phyloP scores from a whole-genome alignment of 2,329 filamentous ascomycete genomes.

The Curvularia lunata region DNA sequence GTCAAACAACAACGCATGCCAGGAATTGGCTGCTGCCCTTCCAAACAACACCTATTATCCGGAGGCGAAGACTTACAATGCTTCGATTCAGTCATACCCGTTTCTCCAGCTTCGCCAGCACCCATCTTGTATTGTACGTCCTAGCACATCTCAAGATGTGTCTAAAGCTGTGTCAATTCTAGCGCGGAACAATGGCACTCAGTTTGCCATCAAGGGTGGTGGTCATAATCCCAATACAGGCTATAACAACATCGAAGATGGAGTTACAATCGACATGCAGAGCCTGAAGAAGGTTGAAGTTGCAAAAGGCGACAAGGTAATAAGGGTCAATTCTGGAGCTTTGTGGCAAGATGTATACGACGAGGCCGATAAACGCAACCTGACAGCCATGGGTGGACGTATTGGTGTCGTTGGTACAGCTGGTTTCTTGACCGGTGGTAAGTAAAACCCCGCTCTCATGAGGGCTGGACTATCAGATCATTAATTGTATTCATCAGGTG shows the following conservation, averaged over 20 bases:
- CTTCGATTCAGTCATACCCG: constrained; percentile 31
- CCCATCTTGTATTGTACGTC: constrained; percentile 32
- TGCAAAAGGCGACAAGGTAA: constrained; percentile 20
- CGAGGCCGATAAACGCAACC: constrained; percentile 24
- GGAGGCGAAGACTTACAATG: constrained; percentile 28
- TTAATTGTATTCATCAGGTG: constrained; percentile 15
- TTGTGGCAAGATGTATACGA: constrained; percentile 49
- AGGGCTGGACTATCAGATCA: not conserved
- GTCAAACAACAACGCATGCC: constrained; percentile 14
- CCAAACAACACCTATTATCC: constrained; percentile 26
- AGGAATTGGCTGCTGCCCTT: constrained; percentile 21
- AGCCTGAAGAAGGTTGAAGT: constrained; percentile 30
- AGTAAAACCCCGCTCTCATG: constrained; percentile 1
- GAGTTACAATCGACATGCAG: constrained; percentile 43
- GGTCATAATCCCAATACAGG: constrained; percentile 33
- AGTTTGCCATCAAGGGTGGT: constrained; percentile 35
- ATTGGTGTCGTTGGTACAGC: constrained; percentile 37
- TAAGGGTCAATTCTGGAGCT: constrained; percentile 33
- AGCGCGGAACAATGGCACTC: constrained; percentile 14
- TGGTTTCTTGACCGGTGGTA: constrained; percentile 42
- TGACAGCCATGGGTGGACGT: constrained; percentile 33
- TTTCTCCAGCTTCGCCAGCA: constrained; percentile 28
- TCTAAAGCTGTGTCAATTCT: constrained; percentile 23
- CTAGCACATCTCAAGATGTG: constrained; percentile 28
- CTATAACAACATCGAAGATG: constrained; percentile 40